Conservation (phyloP, 1,284 basidiomycete species). For the Trametes versicolor region DNA sequence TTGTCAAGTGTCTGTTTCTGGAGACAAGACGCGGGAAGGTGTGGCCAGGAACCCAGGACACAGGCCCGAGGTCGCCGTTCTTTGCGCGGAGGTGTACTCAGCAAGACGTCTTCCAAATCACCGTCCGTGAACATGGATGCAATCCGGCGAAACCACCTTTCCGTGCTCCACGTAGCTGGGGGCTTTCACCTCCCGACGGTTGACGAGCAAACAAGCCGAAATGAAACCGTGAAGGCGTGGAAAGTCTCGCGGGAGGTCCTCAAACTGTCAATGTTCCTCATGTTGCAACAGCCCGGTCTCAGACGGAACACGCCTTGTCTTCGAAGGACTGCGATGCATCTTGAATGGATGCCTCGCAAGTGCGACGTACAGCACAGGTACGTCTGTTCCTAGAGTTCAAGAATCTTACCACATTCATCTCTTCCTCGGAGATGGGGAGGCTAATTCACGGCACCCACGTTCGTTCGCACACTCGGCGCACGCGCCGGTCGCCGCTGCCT, state of each 20-base stretch:
- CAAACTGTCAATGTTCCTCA: background rate
- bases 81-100: background rate
- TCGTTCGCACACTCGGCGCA: background rate
- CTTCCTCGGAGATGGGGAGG: constrained; percentile 5
- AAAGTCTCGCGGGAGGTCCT: background rate
- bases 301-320: background rate
- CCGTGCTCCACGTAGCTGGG: background rate
- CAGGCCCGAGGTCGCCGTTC: constrained; percentile 23
- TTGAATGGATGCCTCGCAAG: background rate
- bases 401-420: background rate
- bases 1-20: background rate
- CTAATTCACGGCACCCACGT: background rate
- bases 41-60: background rate
- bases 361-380: background rate
- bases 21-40: background rate
- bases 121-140: background rate
- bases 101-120: background rate
- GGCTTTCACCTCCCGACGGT: background rate
- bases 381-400: background rate
- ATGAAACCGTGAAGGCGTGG: background rate
- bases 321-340: background rate
- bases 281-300: background rate
- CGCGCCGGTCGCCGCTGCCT: constrained; percentile 1
- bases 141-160: background rate
- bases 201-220: background rate